Percentiles rank a stretch among this genome's conserved stretches.
These are phyloP conservation scores for Rhynchosporium agropyri DNA, from an alignment of 2,329 filamentous ascomycete species.

Conservation along the genomic window DNA sequence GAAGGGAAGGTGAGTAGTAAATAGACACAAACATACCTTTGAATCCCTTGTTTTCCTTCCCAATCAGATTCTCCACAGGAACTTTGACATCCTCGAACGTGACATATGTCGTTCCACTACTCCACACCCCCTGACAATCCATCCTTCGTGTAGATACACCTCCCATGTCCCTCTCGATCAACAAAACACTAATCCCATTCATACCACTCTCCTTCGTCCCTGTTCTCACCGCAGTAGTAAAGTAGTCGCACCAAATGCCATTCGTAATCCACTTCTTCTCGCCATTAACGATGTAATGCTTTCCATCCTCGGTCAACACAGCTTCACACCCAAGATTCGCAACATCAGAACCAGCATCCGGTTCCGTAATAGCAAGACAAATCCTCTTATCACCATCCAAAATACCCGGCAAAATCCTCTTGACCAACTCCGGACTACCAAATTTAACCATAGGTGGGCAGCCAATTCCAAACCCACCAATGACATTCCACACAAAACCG, in stretches of 20 bases:
- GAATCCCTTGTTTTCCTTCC: conserved; percentile 98
- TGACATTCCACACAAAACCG: conserved; percentile 94
- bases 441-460: conserved; percentile 91
- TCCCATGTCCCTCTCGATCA: conserved; percentile 83
- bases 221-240: conserved; percentile 94
- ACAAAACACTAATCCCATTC: conserved; percentile 87
- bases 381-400: conserved; percentile 94
- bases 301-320: conserved; percentile 91
- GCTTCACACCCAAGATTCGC: conserved; percentile 95
- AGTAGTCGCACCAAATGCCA: conserved; percentile 95
- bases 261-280: conserved; percentile 99
- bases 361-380: conserved; percentile 96
- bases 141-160: conserved; percentile 93
- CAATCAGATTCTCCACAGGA: conserved; percentile 96
- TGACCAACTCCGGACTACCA: conserved; percentile 79
- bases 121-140: conserved; percentile 99
- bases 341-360: conserved; percentile 91
- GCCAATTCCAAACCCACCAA: conserved; percentile 96
- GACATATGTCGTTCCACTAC: conserved; percentile 92
- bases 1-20: too few relatives aligned
- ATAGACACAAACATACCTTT: conserved; percentile 55
- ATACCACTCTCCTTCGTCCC: conserved; percentile 72
- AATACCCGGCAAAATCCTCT: conserved; percentile 87
- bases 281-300: conserved; percentile 98
- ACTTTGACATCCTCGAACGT: conserved; percentile 99